phyloP scores from a whole-genome alignment of 768 basidiomycete genomes.

The Rhizopogon salebrosus region DNA sequence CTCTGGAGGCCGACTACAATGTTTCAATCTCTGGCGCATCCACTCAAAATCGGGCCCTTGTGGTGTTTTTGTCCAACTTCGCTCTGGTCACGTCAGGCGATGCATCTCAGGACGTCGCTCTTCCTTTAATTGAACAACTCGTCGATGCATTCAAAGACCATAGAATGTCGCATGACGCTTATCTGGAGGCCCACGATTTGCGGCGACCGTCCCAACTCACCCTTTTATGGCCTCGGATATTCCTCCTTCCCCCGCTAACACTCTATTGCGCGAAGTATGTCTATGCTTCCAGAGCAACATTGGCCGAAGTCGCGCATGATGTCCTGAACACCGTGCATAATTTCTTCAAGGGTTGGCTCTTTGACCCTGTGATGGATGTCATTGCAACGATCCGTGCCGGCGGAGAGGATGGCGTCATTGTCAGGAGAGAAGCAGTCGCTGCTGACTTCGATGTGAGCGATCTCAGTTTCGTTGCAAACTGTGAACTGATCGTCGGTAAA shows the following conservation, averaged over 20 bases:
- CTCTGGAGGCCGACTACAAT: conserved; percentile 18
- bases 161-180: conserved; percentile 24
- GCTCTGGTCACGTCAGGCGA: conserved; percentile 5
- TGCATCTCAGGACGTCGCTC: conserved; percentile 3
- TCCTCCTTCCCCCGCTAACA: conserved; percentile 69
- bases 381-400: conserved; percentile 79
- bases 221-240: conserved; percentile 75
- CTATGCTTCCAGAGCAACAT: conserved; percentile 55
- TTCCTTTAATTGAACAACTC: conserved; percentile 15
- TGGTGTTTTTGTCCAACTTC: conserved; percentile 19
- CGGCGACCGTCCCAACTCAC: conserved; percentile 63
- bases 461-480: not conserved
- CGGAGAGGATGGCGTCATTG: conserved; percentile 67
- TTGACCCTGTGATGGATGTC: conserved; percentile 82
- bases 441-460: conserved; percentile 75
- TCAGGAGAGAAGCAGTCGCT: conserved; percentile 75
- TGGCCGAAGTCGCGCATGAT: conserved; percentile 54
- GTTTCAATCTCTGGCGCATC: not conserved
- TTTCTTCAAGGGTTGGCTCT: conserved; percentile 78
- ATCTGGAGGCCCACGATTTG: conserved; percentile 35
- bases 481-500: conserved; percentile 24
- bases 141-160: conserved; percentile 20
- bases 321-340: conserved; percentile 60
- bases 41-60: conserved; percentile 1
- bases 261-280: conserved; percentile 45